Conservation (phyloP, 495 filamentous ascomycete genomes). For the Pyrenula massariospora region DNA sequence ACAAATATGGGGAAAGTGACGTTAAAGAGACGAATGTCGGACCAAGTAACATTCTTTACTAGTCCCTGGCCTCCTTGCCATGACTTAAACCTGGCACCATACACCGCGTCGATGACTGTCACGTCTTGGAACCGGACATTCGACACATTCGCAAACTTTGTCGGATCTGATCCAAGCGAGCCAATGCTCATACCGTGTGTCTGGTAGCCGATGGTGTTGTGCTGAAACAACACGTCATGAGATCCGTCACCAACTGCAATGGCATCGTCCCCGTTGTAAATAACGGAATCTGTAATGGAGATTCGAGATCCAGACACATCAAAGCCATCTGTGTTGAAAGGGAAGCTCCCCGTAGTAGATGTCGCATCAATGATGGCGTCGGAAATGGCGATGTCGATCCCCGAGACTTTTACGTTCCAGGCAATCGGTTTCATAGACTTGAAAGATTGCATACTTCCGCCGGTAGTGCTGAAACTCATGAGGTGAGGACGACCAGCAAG, state of each 20-base stretch:
- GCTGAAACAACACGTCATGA: constrained; percentile 22
- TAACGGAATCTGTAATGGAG: constrained; percentile 21
- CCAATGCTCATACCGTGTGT: constrained; percentile 32
- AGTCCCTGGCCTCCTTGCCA: constrained; percentile 28
- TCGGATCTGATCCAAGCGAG: constrained; percentile 21
- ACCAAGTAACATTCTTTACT: constrained; percentile 28
- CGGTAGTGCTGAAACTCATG: constrained; percentile 23
- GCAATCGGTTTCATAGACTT: constrained; percentile 32
- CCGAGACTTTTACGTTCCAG: constrained; percentile 26
- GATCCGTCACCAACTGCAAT: constrained; percentile 24
- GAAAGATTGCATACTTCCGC: constrained; percentile 22
- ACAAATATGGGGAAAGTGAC: constrained; percentile 34
- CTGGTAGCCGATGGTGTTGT: constrained; percentile 26
- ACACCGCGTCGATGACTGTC: constrained; percentile 25
- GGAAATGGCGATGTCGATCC: constrained; percentile 21
- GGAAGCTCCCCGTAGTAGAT: constrained; percentile 22
- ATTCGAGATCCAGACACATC: constrained; percentile 25
- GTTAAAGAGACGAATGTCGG: constrained; percentile 28
- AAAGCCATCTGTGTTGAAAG: constrained; percentile 34
- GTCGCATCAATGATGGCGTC: constrained; percentile 29
- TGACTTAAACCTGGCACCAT: constrained; percentile 29
- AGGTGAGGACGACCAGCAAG: constrained; percentile 23
- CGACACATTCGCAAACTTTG: constrained; percentile 20
- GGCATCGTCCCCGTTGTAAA: constrained; percentile 33
- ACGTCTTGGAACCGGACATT: constrained; percentile 26